Percentiles rank a stretch among this genome's conserved stretches.
Evolutionary conservation across 2,329 filamentous ascomycete species (phyloP).

Genomic region (Pleurostoma richardsiae): DNA sequence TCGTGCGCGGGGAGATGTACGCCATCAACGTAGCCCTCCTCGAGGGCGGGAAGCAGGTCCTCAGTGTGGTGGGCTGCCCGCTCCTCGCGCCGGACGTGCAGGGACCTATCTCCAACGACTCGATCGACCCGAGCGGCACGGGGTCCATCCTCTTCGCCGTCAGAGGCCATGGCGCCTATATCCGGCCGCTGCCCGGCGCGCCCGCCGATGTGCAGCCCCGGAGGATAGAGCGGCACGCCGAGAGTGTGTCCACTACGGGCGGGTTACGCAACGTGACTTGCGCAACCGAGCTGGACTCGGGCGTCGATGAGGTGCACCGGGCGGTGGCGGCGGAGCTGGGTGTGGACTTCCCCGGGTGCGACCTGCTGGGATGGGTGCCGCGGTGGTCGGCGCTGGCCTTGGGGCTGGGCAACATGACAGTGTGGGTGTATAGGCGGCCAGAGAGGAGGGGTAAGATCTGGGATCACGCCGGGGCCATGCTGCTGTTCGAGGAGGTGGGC

Average conservation of each 20-base stretch:
- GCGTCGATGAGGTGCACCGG: conserved; percentile 40
- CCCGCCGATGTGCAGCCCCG: conserved; percentile 15
- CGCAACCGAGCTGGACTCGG: conserved; percentile 36
- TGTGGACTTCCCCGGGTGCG: conserved; percentile 38
- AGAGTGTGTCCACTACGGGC: conserved; percentile 12
- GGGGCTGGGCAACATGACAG: conserved; percentile 46
- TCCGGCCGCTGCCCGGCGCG: conserved; percentile 30
- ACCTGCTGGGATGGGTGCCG: conserved; percentile 53
- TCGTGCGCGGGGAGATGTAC: conserved; percentile 47
- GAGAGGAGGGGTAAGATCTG: conserved; percentile 49
- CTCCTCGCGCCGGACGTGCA: conserved; percentile 22
- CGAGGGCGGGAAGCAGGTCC: conserved; percentile 41
- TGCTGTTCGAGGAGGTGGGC: conserved; percentile 52
- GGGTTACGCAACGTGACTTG: conserved; percentile 39
- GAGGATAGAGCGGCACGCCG: conserved; percentile 24
- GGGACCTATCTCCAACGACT: conserved; percentile 34
- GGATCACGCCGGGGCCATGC: conserved; percentile 57
- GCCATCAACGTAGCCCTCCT: conserved; percentile 53
- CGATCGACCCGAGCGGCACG: conserved; percentile 33
- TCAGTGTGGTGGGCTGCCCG: conserved; percentile 44
- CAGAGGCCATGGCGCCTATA: conserved; percentile 40
- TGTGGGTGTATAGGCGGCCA: conserved; percentile 50
- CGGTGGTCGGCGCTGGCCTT: conserved; percentile 49
- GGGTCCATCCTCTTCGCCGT: conserved; percentile 49
- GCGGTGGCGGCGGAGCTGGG: conserved; percentile 35